A percentile compares a stretch with the other conserved stretches of the same genome.
phyloP scores from a whole-genome alignment of 2,329 filamentous ascomycete genomes.

The Xylariaceae sp. region DNA sequence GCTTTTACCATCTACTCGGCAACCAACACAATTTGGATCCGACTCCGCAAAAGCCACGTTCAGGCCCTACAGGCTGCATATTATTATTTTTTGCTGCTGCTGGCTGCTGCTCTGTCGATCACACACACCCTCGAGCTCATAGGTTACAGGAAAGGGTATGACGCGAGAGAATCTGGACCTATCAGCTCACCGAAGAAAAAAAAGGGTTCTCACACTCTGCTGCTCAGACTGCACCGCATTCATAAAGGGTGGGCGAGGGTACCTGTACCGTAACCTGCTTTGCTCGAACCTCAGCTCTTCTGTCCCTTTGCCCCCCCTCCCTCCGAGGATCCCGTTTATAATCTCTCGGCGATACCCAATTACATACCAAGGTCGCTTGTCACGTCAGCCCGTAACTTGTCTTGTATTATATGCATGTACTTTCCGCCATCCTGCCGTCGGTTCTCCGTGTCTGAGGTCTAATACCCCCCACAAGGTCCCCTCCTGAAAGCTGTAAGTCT shows the following conservation, averaged over 20 bases:
- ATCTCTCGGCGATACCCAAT: no score
- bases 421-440: background rate
- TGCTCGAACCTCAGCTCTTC: no score
- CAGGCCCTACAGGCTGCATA: constrained; percentile 10
- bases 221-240: background rate
- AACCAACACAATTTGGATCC: constrained; percentile 15
- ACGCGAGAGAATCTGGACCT: constrained; percentile 13
- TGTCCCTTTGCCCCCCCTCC: no score
- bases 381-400: constrained; percentile 7
- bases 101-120: constrained; percentile 5
- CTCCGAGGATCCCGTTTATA: no score
- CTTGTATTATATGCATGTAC: constrained; percentile 11
- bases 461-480: background rate
- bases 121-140: background rate
- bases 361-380: constrained; percentile 6
- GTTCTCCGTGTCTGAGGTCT: background rate
- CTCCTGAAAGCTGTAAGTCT: background rate
- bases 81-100: background rate
- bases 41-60: constrained; percentile 20
- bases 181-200: constrained; percentile 10
- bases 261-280: constrained; percentile 3
- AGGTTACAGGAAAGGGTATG: constrained; percentile 4
- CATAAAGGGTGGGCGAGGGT: constrained; percentile 10
- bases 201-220: background rate
- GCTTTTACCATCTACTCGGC: constrained; percentile 14